phyloP scores from a whole-genome alignment of 1,284 basidiomycete species.

The Cutaneotrichosporon daszewskae region DNA sequence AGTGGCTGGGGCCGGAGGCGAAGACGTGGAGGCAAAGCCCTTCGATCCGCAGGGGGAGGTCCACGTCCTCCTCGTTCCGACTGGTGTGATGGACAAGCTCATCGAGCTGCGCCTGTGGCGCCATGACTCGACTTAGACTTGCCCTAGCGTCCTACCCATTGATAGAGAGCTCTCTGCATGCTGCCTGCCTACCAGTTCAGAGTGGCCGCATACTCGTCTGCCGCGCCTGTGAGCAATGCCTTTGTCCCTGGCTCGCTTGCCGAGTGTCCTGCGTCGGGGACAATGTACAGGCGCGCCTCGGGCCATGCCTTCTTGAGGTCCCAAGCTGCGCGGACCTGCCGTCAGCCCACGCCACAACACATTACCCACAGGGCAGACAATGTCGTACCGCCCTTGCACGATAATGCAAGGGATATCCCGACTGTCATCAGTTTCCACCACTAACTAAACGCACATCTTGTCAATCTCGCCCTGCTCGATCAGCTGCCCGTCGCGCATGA shows the following conservation, averaged over 20 bases:
- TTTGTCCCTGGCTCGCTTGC: slow-evolving; percentile 72
- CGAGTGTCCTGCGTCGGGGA: slow-evolving; percentile 85
- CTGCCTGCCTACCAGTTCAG: no score
- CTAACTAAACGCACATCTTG: slow-evolving; percentile 57
- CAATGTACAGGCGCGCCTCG: slow-evolving; percentile 61
- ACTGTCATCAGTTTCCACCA: slow-evolving; percentile 4
- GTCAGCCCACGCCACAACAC: not conserved
- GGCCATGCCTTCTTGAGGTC: slow-evolving; percentile 76
- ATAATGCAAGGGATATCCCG: slow-evolving; percentile 76
- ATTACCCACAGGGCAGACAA: slow-evolving; percentile 49
- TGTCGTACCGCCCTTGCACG: slow-evolving; percentile 64
- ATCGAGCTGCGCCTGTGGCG: no score
- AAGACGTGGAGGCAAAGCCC: no score
- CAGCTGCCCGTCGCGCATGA: slow-evolving; percentile 82
- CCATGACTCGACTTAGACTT: no score
- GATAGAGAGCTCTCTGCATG: no score
- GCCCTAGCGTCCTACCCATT: no score
- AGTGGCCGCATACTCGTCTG: no score
- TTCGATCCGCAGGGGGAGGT: no score
- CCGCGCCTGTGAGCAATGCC: no score
- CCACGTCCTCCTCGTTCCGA: no score
- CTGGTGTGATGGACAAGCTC: no score
- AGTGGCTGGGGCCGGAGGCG: no score
- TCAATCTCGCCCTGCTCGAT: slow-evolving; percentile 75
- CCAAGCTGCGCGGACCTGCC: slow-evolving; percentile 51